Conservation (phyloP, 768 basidiomycete genomes). For the Suillus bovinus region DNA sequence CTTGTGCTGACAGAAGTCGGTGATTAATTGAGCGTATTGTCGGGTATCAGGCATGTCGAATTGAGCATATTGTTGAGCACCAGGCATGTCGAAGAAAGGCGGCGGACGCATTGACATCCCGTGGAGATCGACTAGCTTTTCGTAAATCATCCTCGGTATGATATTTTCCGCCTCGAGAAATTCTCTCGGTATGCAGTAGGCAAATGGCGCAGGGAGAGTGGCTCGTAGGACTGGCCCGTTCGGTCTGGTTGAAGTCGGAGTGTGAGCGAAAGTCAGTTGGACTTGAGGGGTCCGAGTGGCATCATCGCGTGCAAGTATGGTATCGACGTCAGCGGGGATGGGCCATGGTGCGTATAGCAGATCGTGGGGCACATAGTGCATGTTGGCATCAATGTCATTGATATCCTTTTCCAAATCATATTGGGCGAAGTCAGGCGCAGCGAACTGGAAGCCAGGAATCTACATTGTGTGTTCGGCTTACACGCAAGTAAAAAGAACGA, state of each 20-base stretch:
- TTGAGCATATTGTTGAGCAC: not conserved
- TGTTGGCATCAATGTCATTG: not conserved
- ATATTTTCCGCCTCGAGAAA: not conserved
- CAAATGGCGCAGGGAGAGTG: constrained; percentile 25
- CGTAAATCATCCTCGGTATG: not conserved
- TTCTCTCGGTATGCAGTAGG: constrained; percentile 14
- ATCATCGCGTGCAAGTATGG: not conserved
- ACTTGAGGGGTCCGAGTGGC: not conserved
- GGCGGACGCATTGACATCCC: not conserved
- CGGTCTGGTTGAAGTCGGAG: not conserved
- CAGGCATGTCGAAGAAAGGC: not conserved
- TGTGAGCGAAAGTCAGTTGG: not conserved
- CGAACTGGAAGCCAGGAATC: not conserved
- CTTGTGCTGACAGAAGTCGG: not conserved
- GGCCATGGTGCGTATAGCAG: not conserved
- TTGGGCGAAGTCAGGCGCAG: not conserved
- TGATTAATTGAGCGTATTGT: not conserved
- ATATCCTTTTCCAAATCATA: not conserved
- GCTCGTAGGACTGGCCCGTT: not conserved
- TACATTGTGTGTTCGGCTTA: not conserved
- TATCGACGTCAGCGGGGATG: not conserved
- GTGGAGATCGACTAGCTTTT: not conserved
- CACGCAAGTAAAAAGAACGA: not conserved
- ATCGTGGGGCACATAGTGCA: not conserved
- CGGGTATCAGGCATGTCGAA: not conserved